Evolutionary conservation across 495 filamentous ascomycete genomes (phyloP).

Genomic region (Penicillium canescens): DNA sequence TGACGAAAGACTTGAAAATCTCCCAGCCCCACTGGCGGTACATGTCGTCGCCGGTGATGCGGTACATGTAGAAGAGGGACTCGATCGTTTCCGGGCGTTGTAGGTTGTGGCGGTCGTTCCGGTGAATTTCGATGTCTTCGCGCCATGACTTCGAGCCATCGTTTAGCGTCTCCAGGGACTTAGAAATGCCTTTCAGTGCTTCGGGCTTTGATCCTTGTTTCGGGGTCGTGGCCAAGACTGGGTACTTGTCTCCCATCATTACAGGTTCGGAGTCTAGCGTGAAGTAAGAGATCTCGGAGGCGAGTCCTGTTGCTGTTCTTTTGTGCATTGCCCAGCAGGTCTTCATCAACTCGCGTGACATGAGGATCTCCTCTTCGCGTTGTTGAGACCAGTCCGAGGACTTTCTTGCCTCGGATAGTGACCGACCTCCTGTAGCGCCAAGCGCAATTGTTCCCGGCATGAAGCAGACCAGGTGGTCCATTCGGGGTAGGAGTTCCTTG

Average conservation of each 20-base stretch:
- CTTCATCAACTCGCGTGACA: constrained; percentile 88
- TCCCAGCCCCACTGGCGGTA: constrained; percentile 99
- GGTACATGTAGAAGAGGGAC: constrained; percentile 97
- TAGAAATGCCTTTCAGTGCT: constrained; percentile 35
- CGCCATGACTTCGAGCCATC: constrained; percentile 51
- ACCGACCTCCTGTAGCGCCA: constrained; percentile 76
- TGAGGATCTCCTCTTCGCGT: constrained; percentile 81
- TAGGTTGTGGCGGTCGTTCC: constrained; percentile 82
- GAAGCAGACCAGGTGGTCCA: constrained; percentile 98
- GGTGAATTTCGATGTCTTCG: constrained; percentile 75
- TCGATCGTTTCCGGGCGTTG: constrained; percentile 95
- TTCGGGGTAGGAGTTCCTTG: constrained; percentile 71
- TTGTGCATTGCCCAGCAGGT: constrained; percentile 98
- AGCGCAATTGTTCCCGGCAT: constrained; percentile 95
- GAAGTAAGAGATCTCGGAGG: constrained; percentile 91
- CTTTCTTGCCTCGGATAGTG: constrained; percentile 71
- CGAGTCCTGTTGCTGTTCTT: constrained; percentile 81
- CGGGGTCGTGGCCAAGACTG: constrained; percentile 28
- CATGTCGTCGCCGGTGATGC: constrained; percentile 86
- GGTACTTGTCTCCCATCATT: constrained; percentile 44
- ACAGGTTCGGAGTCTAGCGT: constrained; percentile 57
- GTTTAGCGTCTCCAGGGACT: constrained; percentile 25
- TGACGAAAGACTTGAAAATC: constrained; percentile 91
- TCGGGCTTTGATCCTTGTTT: constrained; percentile 22
- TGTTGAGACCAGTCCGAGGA: constrained; percentile 68